Evolutionary conservation across 352 stramenopile genomes (phyloP), one percentile per base, ranked within the genome.

Genomic region (Phytophthora parvispora): DNA sequence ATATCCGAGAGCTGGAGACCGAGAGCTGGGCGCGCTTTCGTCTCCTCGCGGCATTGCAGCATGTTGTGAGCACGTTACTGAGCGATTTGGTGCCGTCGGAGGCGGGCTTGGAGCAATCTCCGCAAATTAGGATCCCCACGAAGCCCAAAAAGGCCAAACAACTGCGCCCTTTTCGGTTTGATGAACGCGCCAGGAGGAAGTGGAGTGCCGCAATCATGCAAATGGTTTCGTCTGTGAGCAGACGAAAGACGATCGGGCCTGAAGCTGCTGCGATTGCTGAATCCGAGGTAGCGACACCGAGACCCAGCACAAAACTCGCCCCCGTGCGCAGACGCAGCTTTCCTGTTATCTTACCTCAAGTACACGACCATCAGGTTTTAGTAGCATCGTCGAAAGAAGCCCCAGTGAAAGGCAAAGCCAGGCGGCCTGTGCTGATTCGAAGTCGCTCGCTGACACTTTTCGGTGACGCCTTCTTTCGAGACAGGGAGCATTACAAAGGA

Each of bases 21-120:
- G 83, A 91, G 52, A 81, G 77, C 57, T 91, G 83, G 83, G 55
- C 63, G 1, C 72, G 83, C 1, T 81, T 76, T 40, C 72, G 68
- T 16, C 75, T 81, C n/a, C 58, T 89, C 20, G 70, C 71, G 7
- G 55, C 72, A 4, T 43, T 91, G 8, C 59, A 80, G 20, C 63
- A 81, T 52, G 62, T 67, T 0, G 63, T 87, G 0, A 36, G 12
- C 0, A 64, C 73, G 1, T 64, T 84, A 42, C 77, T 86, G 54
- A 61, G 83, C 0, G 64, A 55, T 1, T 50, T 89, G 10, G 45
- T 76, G 3, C 64, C 74, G 5, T 55, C 60, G 5, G 60, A 61
- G 4, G 16, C 24, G 5, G 29, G 31, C 15, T 6, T 36, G 24
- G 32, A 38, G 15, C 32, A 13, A 15, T 10, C 42, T 1, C 29